Base-by-base conservation (phyloP, 495 filamentous ascomycete genomes). In the Xylaria intraflava region DNA sequence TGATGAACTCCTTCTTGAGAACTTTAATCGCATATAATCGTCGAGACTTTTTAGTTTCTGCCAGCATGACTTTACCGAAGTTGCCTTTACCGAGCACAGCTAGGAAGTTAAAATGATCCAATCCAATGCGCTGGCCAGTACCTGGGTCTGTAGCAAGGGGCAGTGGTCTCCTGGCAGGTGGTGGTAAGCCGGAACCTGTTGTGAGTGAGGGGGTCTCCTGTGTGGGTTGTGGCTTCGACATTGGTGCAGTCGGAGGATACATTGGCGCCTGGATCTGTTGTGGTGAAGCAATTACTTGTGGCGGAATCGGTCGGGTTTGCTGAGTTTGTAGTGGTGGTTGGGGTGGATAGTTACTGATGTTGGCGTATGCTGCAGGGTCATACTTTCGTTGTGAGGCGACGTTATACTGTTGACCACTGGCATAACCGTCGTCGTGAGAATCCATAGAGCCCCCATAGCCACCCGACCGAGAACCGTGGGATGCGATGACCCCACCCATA, bases 1-100 rank as follows among this genome's bases (percentile, higher is more conserved):
- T 99, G 66, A 99, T 99, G 69, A 99, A 99, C 61, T 99, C 93
- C 76, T 99, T 99, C 80, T 99, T 99, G 62, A 99, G 76, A 27
- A 99, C 93, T 71, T 99, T 99, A 70, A 99, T 99, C 49, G 93
- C 93, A 67, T 97, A 99, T 27, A 99, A 76, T 66, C 93, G 86
- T 66, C 90, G 89, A 20, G 84, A 79, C 39, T 83, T 81, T 75
- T 99, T 99, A 4, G 93, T 96, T 72, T 99, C 93, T 7, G 93
- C 93, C 61, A 99, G 72, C 93, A 99, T 99, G 73, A 99, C 93
- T 75, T 99, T 99, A 69, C 93, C 93, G 65, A 99, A 99, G 68
- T 99, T 99, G 72, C 93, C 93, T 69, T 99, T 99, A 58, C 93
- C 93, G 58, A 99, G 84, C 58, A 99, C 93, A 52, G 93, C 93